A percentile compares a stretch with the other conserved stretches of the same genome.
These are phyloP conservation scores for Olyra latifolia DNA, from an alignment of 176 grass and related monocot species.

Conservation along the genomic window DNA sequence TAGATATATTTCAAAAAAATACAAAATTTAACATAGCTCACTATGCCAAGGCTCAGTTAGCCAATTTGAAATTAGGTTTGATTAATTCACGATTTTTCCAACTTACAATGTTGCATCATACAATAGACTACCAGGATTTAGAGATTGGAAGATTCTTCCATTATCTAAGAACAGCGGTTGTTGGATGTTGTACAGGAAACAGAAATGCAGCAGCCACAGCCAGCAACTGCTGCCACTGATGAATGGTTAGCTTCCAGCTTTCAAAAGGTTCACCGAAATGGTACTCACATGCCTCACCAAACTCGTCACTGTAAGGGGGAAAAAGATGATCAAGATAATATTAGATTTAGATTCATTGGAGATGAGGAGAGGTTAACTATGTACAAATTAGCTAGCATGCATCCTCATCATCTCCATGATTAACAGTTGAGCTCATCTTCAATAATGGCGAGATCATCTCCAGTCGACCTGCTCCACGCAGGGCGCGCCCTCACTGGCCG, in stretches of 20 bases:
- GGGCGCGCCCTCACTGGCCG: background rate
- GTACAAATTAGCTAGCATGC: background rate
- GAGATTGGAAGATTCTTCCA: no score
- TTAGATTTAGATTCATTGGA: background rate
- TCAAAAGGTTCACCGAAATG: background rate
- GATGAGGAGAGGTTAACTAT: background rate
- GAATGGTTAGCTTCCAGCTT: background rate
- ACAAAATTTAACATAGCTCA: no score
- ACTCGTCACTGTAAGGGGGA: background rate
- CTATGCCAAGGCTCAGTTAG: no score
- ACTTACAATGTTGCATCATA: no score
- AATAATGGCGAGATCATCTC: slow-evolving; percentile 3
- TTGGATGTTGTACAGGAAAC: no score
- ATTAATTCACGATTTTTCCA: no score
- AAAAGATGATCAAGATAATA: slow-evolving; percentile 5
- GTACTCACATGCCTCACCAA: slow-evolving; percentile 41
- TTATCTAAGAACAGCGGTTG: no score
- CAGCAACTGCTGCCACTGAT: no score
- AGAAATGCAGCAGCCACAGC: no score
- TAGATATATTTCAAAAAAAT: no score
- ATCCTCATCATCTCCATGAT: slow-evolving; percentile 27
- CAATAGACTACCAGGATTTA: no score
- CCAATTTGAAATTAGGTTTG: no score
- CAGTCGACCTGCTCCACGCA: background rate
- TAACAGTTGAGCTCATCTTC: slow-evolving; percentile 8